A percentile compares a stretch with the other conserved stretches of the same genome.
These are phyloP conservation scores for Phytopythium oedochilum DNA, from an alignment of 352 stramenopile species.

Conservation along the genomic window DNA sequence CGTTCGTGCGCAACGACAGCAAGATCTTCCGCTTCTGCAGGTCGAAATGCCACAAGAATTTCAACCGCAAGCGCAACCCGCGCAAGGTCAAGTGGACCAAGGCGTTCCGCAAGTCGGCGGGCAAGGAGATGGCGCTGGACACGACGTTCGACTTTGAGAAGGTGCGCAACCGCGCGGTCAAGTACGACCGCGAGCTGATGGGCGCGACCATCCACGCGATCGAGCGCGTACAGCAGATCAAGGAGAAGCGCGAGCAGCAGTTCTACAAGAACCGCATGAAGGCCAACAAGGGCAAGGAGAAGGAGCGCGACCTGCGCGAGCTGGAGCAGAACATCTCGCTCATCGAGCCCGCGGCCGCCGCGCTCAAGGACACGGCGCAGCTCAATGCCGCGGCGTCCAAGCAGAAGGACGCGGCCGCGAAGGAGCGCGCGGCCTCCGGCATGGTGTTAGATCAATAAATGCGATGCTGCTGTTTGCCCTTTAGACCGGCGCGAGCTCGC, in stretches of 20 bases:
- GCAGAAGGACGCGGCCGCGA: slow-evolving; percentile 55
- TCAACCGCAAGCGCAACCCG: slow-evolving; percentile 99
- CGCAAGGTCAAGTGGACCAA: slow-evolving; percentile 99
- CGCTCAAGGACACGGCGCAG: slow-evolving; percentile 74
- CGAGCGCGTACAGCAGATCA: slow-evolving; percentile 96
- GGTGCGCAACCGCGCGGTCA: slow-evolving; percentile 96
- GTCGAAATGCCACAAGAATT: slow-evolving; percentile 99
- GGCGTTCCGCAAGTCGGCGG: slow-evolving; percentile 95
- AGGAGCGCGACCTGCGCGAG: slow-evolving; percentile 77
- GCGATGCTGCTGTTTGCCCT: neutral
- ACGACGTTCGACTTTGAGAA: slow-evolving; percentile 99
- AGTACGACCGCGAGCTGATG: slow-evolving; percentile 99
- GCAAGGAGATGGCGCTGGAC: slow-evolving; percentile 99
- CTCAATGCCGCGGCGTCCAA: slow-evolving; percentile 59
- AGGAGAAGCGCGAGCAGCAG: slow-evolving; percentile 93
- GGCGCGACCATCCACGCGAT: slow-evolving; percentile 98
- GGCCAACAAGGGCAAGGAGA: slow-evolving; percentile 70
- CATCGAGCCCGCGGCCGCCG: slow-evolving; percentile 68
- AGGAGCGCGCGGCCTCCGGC: slow-evolving; percentile 48
- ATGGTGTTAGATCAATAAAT: slow-evolving; percentile 88
- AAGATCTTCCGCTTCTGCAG: slow-evolving; percentile 99
- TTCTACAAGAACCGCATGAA: slow-evolving; percentile 99
- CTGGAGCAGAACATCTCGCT: slow-evolving; percentile 84
- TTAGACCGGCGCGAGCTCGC: neutral
- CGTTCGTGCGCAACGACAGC: slow-evolving; percentile 99